Base-by-base conservation (phyloP, 768 basidiomycete genomes). In the Rhodotorula graminis region DNA sequence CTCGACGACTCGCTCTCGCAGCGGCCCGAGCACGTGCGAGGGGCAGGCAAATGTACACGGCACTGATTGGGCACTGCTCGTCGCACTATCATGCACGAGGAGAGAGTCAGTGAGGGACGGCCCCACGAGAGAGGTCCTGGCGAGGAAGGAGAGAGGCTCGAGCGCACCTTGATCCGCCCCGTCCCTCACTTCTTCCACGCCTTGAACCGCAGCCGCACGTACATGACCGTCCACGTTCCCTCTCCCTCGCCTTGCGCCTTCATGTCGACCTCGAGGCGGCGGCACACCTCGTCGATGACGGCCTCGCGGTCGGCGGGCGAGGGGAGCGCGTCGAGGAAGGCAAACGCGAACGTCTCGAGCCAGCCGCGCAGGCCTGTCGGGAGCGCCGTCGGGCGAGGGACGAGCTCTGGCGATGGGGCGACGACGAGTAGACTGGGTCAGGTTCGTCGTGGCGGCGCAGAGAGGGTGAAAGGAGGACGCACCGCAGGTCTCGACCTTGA, bases 281-380 rank as follows among this genome's bases (percentile, higher is more conserved):
- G 50, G 61, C 78, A 78, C 11, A 80, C 74, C 57, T 79, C 77
- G 46, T 84, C 84, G 15, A 89, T 87, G 55, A 91, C 86, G 63
- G 82, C 82, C 33, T 83, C 82, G 0, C 87, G 88, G 72, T 88
- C 86, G 52, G 80, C 80, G 29, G 88, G 86, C 19, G 80, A 67
- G 8, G 60, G 55, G 73, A 89, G 81, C 16, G 82, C 81, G 29
- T 81, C 81, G 74, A 92, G 80, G 80, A 90, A 88, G 61, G 81
- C 81, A 18, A 88, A 84, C 4, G 81, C 86, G 79, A 92, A 93
- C 0, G 89, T 82, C 21, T 84, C 80, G 25, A 91, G 83, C 90
- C 90, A 93, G 64, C 85, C 89, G 23, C 61, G 27, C 18, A 83
- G 69, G 23, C 77, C 77, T 18, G 80, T 80, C 0, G 80, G 77